Conservation (phyloP, 495 filamentous ascomycete genomes). For the Trichocladium antarcticum region DNA sequence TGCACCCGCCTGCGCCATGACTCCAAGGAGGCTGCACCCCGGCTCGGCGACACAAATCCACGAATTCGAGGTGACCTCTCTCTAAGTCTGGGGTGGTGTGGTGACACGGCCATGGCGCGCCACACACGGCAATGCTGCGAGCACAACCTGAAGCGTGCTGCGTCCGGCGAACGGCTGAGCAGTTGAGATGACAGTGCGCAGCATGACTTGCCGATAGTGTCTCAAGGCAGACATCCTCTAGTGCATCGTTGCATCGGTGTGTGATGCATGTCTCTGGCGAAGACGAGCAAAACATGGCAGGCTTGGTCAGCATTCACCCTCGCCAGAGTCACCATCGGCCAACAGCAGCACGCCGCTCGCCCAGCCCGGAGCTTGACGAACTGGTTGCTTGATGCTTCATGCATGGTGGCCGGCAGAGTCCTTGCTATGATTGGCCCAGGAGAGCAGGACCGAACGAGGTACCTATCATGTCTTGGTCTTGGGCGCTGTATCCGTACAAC, state of each 20-base stretch:
- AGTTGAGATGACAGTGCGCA: too few relatives aligned
- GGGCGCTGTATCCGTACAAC: too few relatives aligned
- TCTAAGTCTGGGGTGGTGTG: slow-evolving; percentile 17
- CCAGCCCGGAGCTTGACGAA: too few relatives aligned
- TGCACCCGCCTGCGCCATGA: slow-evolving; percentile 13
- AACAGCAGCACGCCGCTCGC: too few relatives aligned
- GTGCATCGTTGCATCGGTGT: not conserved
- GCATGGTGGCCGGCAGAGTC: slow-evolving; percentile 8
- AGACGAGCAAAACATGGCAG: too few relatives aligned
- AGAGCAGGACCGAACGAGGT: slow-evolving; percentile 4
- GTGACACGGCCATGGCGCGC: slow-evolving; percentile 14
- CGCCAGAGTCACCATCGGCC: too few relatives aligned
- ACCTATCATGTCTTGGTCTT: slow-evolving; percentile 3
- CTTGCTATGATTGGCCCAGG: slow-evolving; percentile 19
- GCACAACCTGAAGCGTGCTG: not conserved
- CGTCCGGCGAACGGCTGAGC: not conserved
- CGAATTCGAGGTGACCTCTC: not conserved
- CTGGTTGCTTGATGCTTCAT: too few relatives aligned
- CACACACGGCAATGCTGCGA: not conserved
- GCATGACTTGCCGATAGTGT: too few relatives aligned
- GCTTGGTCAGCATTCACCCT: too few relatives aligned
- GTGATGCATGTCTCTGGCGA: too few relatives aligned
- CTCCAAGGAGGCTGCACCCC: slow-evolving; percentile 11
- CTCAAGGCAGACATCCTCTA: not conserved
- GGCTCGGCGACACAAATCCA: not conserved